Conservation (phyloP, 345 rosid species). For the Bruguiera gymnorhiza region DNA sequence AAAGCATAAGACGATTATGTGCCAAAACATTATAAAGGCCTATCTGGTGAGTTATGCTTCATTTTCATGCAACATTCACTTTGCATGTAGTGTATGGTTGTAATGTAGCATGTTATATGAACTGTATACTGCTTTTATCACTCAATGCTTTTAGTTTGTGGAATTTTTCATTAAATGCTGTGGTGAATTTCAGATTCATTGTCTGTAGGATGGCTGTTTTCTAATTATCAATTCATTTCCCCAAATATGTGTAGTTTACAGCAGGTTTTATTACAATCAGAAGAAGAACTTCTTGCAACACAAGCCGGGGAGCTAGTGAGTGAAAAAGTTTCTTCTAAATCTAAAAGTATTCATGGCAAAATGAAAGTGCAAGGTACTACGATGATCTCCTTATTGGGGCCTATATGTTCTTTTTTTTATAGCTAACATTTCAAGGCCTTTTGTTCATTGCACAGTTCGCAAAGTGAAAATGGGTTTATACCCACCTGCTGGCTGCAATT, state of each 20-base stretch:
- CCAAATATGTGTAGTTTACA: conserved; percentile 15
- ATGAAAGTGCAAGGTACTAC: conserved; percentile 30
- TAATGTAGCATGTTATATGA: not conserved
- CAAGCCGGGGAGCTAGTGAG: conserved; percentile 10
- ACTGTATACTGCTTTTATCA: not conserved
- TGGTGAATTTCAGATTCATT: not conserved
- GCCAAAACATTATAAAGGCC: not conserved
- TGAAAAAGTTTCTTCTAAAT: conserved; percentile 17
- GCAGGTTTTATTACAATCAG: conserved; percentile 24
- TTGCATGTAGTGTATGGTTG: not conserved
- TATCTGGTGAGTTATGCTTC: not conserved
- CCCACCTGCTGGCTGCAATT: conserved; percentile 25
- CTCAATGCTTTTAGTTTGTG: not conserved
- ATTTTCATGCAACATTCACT: not conserved
- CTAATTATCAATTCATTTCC: not conserved
- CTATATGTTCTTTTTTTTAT: not conserved
- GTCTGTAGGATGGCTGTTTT: not conserved
- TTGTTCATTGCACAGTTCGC: conserved; percentile 17
- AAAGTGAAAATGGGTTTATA: conserved; percentile 28
- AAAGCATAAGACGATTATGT: not conserved
- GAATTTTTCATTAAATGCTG: not conserved
- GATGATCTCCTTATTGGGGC: not conserved
- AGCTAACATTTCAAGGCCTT: not conserved
- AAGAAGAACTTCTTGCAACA: conserved; percentile 26
- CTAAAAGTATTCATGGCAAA: conserved; percentile 20